Base-by-base conservation (phyloP, 2,329 filamentous ascomycete species). In the Penicillium corylophilum region DNA sequence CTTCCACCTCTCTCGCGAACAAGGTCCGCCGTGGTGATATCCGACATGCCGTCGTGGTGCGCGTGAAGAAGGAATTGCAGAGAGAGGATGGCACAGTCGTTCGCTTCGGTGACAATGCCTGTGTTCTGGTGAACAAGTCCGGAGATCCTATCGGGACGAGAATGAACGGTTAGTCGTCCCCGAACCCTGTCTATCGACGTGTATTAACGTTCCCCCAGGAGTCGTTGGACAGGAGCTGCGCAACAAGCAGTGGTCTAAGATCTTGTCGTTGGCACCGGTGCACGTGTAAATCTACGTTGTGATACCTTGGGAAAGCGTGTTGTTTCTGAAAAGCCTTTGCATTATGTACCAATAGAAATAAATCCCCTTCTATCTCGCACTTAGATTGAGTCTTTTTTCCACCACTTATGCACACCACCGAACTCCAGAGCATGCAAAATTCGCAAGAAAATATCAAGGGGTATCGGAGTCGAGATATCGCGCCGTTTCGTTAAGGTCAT, bases 11-110 rank as follows among this genome's bases (percentile, higher is more conserved):
- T 38, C 87, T 85, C 59, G 87, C 89, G 51, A 93, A 92, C 81
- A 97, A 96, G 76, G 94, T 99, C 67, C 90, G 92, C 73, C 86
- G 94, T 71, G 94, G 94, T 64, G 94, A 99, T 74, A 95, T 99
- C 64, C 85, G 93, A 59, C 94, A 99, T 74, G 94, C 94, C 18
- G 90, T 99, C 40, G 86, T 99, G 23, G 95, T 99, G 53, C 88
- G 94, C 58, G 96, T 93, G 33, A 84, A 79, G 65, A 95, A 97
- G 77, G 88, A 92, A 75, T 83, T 88, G 55, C 89, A 94, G 73
- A 82, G 94, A 57, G 84, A 84, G 28, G 94, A 99, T 77, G 94
- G 94, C 46, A 92, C 87, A 68, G 85, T 94, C 42, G 87, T 99
- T 61, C 86, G 86, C 63, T 99, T 99, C 72, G 94, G 95, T 74